Base-by-base conservation (phyloP, 805 yeast species). In the Metschnikowia lochheadii region DNA sequence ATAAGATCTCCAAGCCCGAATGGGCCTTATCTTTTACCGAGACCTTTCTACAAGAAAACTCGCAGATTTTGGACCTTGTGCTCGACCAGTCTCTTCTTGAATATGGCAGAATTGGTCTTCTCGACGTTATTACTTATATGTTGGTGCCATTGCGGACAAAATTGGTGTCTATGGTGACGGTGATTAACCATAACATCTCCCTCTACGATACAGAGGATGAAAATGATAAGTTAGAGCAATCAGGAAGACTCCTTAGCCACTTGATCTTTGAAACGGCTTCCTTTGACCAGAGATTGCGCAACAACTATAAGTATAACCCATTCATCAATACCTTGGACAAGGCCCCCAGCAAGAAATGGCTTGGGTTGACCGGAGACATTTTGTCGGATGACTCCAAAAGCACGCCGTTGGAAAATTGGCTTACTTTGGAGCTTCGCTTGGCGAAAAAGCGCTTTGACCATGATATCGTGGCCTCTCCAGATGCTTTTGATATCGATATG, bases 1-100 rank as follows among this genome's bases (percentile, higher is more conserved):
- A 84, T 58, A 76, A 81, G 41, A 59, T 80, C 23, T 83, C 84
- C 50, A 82, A 82, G 58, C 91, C 92, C 1, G 91, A 86, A 61
- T 85, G 89, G 85, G 78, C 83, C 3, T 74, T 85, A 52, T 65
- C 69, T 15, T 85, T 77, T 57, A 61, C 79, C 5, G 77, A 73
- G 51, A 69, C 71, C 13, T 78, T 75, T 52, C 48, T 80, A 17
- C 55, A 59, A 6, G 70, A 68, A 23, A 73, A 80, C 47, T 47
- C 79, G 17, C 60, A 66, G 35, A 64, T 69, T 26, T 64, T 82
- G 36, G 72, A 70, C 33, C 60, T 69, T 32, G 63, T 76, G 2
- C 68, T 79, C 47, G 69, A 69, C 8, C 65, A 62, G 34, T 44
- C 59, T 11, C 72, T 80, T 44, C 49, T 46, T 46, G 18, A 44